Evolutionary conservation across 495 filamentous ascomycete species (phyloP), one percentile per base, ranked within the genome.

Genomic region (Aspergillus kassunensis): DNA sequence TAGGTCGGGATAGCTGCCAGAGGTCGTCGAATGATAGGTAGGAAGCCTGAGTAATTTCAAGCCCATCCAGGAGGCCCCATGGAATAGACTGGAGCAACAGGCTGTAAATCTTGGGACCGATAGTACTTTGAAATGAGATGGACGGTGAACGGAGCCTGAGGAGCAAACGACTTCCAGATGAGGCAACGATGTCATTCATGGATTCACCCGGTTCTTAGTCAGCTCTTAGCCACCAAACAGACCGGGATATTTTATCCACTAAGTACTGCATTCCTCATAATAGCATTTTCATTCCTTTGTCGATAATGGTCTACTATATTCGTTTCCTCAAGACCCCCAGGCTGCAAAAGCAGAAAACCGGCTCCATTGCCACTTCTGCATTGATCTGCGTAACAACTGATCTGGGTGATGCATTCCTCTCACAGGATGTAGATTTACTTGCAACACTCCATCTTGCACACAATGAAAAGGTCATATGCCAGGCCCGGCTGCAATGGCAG

Each of bases 311-410:
- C 6, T 85, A 89, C 59, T 93, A 92, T 71, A 80, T 91, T 52
- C 85, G 87, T 23, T 83, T 90, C 48, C 66, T 91, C 30, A 87
- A 90, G 43, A 70, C 83, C 1, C 84, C 87, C 0, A 71, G 71
- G 51, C 55, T 79, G 47, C 71, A 72, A 43, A 63, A 64, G 49
- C 65, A 66, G 24, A 70, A 71, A 40, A 29, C 47, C 20, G 63
- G 76, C 67, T 45, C 63, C 40, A 15, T 57, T 44, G 58, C 61
- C 27, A 61, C 78, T 11, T 72, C 70, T 24, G 73, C 84, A 27
- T 63, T 90, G 18, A 72, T 97, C 48, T 90, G 90, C 44, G 83
- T 98, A 64, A 89, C 90, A 33, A 93, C 91, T 31, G 93, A 98
- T 62, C 73, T 98, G 7, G 91, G 92, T 2, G 92, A 98, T 65